Percentiles rank a stretch among this genome's conserved stretches.
These are phyloP conservation scores for Alloteropsis semialata DNA, from an alignment of 176 grass and related monocot genomes.

Conservation along the genomic window DNA sequence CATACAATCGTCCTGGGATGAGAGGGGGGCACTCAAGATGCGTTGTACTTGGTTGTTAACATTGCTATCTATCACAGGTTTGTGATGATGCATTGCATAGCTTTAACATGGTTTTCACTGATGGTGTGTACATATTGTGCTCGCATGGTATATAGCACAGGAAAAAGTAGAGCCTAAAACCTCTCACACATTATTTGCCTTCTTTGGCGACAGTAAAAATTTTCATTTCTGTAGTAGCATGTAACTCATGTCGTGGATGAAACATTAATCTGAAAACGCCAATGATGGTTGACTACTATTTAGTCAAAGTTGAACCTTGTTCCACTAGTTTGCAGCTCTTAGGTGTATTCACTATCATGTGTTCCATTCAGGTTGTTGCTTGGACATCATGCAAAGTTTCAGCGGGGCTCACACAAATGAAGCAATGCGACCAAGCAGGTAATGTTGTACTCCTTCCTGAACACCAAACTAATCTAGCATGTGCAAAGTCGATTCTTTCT, in stretches of 20 bases:
- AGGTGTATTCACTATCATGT: not conserved
- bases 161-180: not conserved
- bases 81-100: not conserved
- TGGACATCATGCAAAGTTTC: too few relatives aligned
- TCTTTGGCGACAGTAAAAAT: not conserved
- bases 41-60: too few relatives aligned
- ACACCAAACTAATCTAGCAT: not conserved
- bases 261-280: too few relatives aligned
- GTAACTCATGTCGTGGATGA: too few relatives aligned
- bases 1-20: too few relatives aligned
- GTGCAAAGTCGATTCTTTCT: not conserved
- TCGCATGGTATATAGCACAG: not conserved
- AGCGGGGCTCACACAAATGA: too few relatives aligned
- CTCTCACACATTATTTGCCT: not conserved
- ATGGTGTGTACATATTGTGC: not conserved
- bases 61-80: not conserved
- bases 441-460: not conserved
- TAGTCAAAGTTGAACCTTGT: not conserved
- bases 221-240: not conserved
- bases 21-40: too few relatives aligned
- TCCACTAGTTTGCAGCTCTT: not conserved
- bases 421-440: too few relatives aligned
- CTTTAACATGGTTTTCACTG: not conserved
- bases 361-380: too few relatives aligned
- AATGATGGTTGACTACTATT: too few relatives aligned